These are phyloP conservation scores for Penicillium sp. DNA, from an alignment of 2,329 filamentous ascomycete species.

Conservation along the genomic window DNA sequence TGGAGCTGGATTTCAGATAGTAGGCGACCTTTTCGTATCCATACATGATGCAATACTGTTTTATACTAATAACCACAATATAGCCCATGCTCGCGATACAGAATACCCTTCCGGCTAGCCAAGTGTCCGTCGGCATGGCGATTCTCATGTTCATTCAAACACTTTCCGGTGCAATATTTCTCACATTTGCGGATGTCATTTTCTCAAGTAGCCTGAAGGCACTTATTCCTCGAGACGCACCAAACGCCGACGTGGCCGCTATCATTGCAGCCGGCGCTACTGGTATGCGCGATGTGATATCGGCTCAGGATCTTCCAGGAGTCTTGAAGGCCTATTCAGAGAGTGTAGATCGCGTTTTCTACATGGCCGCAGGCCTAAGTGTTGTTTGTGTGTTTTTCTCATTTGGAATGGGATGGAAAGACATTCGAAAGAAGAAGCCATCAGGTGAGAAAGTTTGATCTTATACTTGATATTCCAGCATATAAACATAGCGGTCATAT, in stretches of 20 bases:
- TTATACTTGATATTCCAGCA: neutral
- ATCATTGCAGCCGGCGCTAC: slow-evolving; percentile 52
- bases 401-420: slow-evolving; percentile 35
- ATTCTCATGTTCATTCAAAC: slow-evolving; percentile 47
- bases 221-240: slow-evolving; percentile 37
- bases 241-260: slow-evolving; percentile 36
- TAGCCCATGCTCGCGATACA: slow-evolving; percentile 49
- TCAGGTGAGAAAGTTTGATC: slow-evolving; percentile 5
- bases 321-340: slow-evolving; percentile 39
- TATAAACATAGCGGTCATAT: neutral
- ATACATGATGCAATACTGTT: neutral
- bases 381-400: slow-evolving; percentile 18
- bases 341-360: slow-evolving; percentile 31
- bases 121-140: slow-evolving; percentile 47
- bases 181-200: slow-evolving; percentile 57
- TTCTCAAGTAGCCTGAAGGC: slow-evolving; percentile 48
- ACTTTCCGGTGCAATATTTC: slow-evolving; percentile 54
- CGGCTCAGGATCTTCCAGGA: slow-evolving; percentile 27
- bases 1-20: slow-evolving; percentile 36
- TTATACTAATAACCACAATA: slow-evolving; percentile 1
- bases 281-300: slow-evolving; percentile 43
- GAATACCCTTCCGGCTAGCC: slow-evolving; percentile 37
- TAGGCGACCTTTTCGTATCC: slow-evolving; percentile 9
- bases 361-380: slow-evolving; percentile 24
- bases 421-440: slow-evolving; percentile 25